Conservation (phyloP, 257 asterid genomes). For the Salvia hispanica region DNA sequence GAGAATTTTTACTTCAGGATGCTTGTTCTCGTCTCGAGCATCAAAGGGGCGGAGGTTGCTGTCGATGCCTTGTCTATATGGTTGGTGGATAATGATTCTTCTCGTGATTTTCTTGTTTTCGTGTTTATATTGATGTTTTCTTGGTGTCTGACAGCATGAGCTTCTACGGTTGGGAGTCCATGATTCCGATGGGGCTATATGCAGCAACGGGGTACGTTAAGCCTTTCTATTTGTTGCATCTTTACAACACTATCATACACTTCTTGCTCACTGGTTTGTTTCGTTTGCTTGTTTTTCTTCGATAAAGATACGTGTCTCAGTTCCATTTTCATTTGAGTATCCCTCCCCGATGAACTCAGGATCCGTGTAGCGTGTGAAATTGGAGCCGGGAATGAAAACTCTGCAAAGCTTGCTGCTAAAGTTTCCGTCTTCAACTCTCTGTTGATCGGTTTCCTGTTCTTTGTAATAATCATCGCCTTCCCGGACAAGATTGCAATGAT, state of each 20-base stretch:
- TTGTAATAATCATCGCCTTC: slow-evolving; percentile 35
- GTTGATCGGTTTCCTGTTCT: slow-evolving; percentile 42
- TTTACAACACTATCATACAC: neutral
- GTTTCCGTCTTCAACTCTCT: slow-evolving; percentile 50
- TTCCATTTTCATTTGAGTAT: neutral
- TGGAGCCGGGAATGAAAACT: slow-evolving; percentile 55
- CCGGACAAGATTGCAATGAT: slow-evolving; percentile 54
- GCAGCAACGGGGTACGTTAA: slow-evolving; percentile 66
- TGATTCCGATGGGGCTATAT: slow-evolving; percentile 64
- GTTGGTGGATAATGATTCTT: slow-evolving; percentile 37
- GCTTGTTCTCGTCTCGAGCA: slow-evolving; percentile 52
- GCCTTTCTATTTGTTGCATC: neutral
- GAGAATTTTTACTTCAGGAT: slow-evolving; percentile 61
- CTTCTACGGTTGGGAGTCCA: slow-evolving; percentile 62
- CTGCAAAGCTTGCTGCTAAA: slow-evolving; percentile 52
- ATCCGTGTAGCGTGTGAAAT: slow-evolving; percentile 68
- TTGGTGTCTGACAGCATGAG: slow-evolving; percentile 44
- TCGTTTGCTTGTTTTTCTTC: neutral
- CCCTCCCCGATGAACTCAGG: slow-evolving; percentile 36
- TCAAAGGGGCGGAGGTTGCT: slow-evolving; percentile 53
- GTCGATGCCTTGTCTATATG: slow-evolving; percentile 69
- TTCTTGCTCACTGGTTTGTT: neutral
- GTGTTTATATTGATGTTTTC: slow-evolving; percentile 5
- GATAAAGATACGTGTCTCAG: neutral
- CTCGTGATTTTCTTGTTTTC: slow-evolving; percentile 22